Conservation (phyloP, 202 grass and related monocot species). For the Cymbopogon flexuosus region DNA sequence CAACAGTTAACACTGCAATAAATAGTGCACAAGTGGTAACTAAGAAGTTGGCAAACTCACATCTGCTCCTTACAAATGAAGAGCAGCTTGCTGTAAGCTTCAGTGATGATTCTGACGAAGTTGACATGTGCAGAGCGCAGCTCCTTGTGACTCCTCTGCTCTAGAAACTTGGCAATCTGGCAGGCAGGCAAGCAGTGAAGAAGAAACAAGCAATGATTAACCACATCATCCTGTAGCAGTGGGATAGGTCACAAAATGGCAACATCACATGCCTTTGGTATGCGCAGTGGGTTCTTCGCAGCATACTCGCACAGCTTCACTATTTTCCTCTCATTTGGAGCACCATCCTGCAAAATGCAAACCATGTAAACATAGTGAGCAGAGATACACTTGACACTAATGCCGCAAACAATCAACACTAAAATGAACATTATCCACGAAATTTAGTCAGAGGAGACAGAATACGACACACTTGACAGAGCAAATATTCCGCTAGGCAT, state of each 20-base stretch:
- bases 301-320: constrained; percentile 97
- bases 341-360: constrained; percentile 61
- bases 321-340: constrained; percentile 89
- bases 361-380: not conserved
- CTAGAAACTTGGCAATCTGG: constrained; percentile 92
- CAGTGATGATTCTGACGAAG: constrained; percentile 89
- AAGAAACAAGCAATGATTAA: constrained; percentile 10
- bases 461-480: not conserved
- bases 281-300: constrained; percentile 86
- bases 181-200: constrained; percentile 20
- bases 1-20: not conserved
- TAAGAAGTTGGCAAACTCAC: constrained; percentile 47
- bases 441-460: not conserved
- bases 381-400: not conserved
- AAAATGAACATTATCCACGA: constrained; percentile 11
- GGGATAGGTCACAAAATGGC: constrained; percentile 14
- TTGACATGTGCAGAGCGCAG: constrained; percentile 66
- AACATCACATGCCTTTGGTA: constrained; percentile 66
- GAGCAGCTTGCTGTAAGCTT: constrained; percentile 87
- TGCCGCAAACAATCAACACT: not conserved
- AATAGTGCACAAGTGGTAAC: not conserved
- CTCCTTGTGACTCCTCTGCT: constrained; percentile 85
- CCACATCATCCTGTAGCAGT: constrained; percentile 13
- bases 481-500: constrained; percentile 14
- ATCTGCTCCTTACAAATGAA: constrained; percentile 93